Base-by-base conservation (phyloP, 176 grass and related monocot genomes). In the Neostapfia colusana region DNA sequence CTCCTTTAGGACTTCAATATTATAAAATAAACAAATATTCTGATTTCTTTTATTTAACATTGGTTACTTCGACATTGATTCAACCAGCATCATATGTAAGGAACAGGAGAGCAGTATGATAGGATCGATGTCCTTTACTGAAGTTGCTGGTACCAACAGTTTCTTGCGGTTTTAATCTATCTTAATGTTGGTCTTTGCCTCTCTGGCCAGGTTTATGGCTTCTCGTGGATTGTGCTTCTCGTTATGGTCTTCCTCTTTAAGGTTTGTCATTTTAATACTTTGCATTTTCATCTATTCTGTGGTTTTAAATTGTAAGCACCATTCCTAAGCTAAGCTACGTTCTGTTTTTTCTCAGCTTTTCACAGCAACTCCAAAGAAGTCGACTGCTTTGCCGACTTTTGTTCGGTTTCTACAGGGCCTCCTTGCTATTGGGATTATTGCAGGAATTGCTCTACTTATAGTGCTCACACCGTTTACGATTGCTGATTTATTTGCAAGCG, bases 401-500 rank as follows among this genome's bases (percentile, higher is more conserved):
- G 67, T 91, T 70, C 81, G 95, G 69, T 94, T 98, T 68, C n/a
- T 91, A 72, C 95, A 98, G 62, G 95, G 95, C 58, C 51, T 92
- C 10, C 75, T 88, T 76, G 95, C 91, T 56, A 72, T 98, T 61
- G 84, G 58, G 38, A 82, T 92, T 38, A 85, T 98, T 84, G 91
- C 79, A 26, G 89, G 74, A 68, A 79, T 98, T 73, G 69, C 78
- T 4, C 76, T 93, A 42, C 81, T 92, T 48, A 88, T 95, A 70
- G 80, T 69, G 61, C 73, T 95, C 48, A 98, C 89, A 59, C 2
- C 0, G 0, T 83, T 98, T 37, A 88, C 95, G 38, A 86, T 98
- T 84, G 84, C 91, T 36, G 95, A 98, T 68, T 73, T 98, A 42
- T 94, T 98, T 86, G 95, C 95, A 45, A 88, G 91, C 67, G 89